Evolutionary conservation across 2,329 filamentous ascomycete species (phyloP), one percentile per base, ranked within the genome.

Genomic region (Talaromyces rugulosus): DNA sequence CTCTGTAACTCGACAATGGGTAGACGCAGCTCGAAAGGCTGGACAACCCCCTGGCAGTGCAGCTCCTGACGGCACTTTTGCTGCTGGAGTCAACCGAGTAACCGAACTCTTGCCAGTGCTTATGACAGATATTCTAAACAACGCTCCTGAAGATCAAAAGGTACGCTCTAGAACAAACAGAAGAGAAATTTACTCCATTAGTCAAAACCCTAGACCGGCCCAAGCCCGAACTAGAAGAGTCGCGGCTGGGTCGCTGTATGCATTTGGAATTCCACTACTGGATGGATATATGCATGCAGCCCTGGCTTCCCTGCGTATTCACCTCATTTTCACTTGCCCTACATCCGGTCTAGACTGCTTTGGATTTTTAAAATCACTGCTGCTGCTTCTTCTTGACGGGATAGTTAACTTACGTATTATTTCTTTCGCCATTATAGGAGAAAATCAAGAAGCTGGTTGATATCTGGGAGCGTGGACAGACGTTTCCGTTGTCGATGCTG

Each of bases 1-100:
- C 85, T 96, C 94, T 83, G 93, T 99, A 86, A 94, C 93, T 78
- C 92, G 95, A 80, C 94, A 96, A 82, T 99, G 95, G 94, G 88
- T 96, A 82, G 94, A 98, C 78, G 90, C 92, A 80, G 94, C 95
- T 73, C 95, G 93, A 80, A 86, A 88, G 73, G 85, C 90, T 69
- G 91, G 90, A 72, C 93, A 98, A 75, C 80, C 89, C 73, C 86
- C 92, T 78, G 90, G 90, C 80, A 88, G 85, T 77, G 84, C 87
- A 77, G 92, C 93, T 68, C 87, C 89, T 68, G 91, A 96, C 80
- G 95, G 95, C 75, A 97, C 93, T 60, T 97, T 89, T 83, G 92
- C 92, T 74, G 93, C 93, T 70, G 95, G 94, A 71, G 92, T 98
- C 74, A 89, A 96, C 85, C 90, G 91, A 87, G 92, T 98, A 80